phyloP scores from a whole-genome alignment of 2,329 filamentous ascomycete species.

The Monilinia laxa region DNA sequence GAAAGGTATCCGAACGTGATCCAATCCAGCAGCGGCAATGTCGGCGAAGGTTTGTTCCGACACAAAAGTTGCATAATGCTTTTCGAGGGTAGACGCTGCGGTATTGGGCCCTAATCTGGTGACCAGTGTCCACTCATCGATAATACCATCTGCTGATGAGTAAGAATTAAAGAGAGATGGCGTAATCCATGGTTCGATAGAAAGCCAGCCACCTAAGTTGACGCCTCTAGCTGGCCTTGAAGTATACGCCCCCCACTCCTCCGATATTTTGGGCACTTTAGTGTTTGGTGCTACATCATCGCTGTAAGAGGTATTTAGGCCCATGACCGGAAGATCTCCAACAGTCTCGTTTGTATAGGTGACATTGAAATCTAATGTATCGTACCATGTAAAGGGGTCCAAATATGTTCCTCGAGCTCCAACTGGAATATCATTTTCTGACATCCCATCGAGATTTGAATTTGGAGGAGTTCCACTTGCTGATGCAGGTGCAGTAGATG shows the following conservation, averaged over 20 bases:
- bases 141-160: constrained; percentile 54
- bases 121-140: constrained; percentile 86
- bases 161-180: constrained; percentile 79
- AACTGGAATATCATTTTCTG: constrained; percentile 50
- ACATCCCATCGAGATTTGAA: constrained; percentile 53
- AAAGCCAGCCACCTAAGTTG: constrained; percentile 92
- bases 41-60: constrained; percentile 80
- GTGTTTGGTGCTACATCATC: constrained; percentile 76
- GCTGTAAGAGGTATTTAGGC: constrained; percentile 81
- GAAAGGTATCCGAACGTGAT: constrained; percentile 95
- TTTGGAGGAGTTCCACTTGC: constrained; percentile 38
- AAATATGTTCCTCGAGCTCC: constrained; percentile 72
- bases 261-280: constrained; percentile 73
- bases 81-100: constrained; percentile 69
- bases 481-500: constrained; percentile 25
- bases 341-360: constrained; percentile 87
- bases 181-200: constrained; percentile 91
- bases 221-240: constrained; percentile 81
- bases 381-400: constrained; percentile 89
- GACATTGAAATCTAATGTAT: constrained; percentile 87
- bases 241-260: constrained; percentile 74
- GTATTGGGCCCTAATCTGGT: constrained; percentile 65
- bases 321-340: constrained; percentile 87
- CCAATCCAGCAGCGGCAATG: constrained; percentile 83
- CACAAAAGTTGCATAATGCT: constrained; percentile 88